Evolutionary conservation across 306 rosid genomes (phyloP), one percentile per base, ranked within the genome.

Genomic region (Cicer pinnatifidum): DNA sequence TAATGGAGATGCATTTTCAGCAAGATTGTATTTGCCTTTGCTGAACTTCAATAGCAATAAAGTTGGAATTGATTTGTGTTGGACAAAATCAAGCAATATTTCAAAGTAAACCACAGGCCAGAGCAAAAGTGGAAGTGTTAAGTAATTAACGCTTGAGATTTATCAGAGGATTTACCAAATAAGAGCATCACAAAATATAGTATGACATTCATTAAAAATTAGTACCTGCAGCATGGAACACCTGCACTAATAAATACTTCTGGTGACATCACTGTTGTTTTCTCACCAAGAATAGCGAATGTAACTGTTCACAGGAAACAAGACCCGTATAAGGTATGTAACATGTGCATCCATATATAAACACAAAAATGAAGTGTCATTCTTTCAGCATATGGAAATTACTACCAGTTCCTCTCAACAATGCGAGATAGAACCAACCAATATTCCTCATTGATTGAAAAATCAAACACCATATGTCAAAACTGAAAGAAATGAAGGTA

Each of bases 211-310:
- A 39, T 65, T 10, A 11, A 67, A 23, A 44, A 57, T 57, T 47
- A 77, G 77, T 89, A 94, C 99, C 99, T 88, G 97, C 99, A 95
- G 83, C 99, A 95, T 59, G 99, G 99, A 85, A 95, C 86, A 71
- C 97, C 97, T 43, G 97, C 86, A 4, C 86, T 78, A 75, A 90
- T 52, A 79, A 95, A 82, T 15, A 95, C 92, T 87, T 95, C 99
- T 71, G 99, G 99, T 11, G 97, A 88, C 92, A 95, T 91, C 82
- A 95, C 99, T 3, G 99, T 95, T 39, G 90, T 95, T 83, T 95
- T 95, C 89, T 95, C 92, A 79, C 99, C 99, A 83, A 95, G 99
- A 79, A 82, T 71, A 41, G 97, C 83, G 82, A 95, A 95, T 63
- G 99, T 90, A 70, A 95, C 99, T 95, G 90, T 76, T 8, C 69